phyloP scores from a whole-genome alignment of 139 green algal genomes.

The Micractinium conductrix region DNA sequence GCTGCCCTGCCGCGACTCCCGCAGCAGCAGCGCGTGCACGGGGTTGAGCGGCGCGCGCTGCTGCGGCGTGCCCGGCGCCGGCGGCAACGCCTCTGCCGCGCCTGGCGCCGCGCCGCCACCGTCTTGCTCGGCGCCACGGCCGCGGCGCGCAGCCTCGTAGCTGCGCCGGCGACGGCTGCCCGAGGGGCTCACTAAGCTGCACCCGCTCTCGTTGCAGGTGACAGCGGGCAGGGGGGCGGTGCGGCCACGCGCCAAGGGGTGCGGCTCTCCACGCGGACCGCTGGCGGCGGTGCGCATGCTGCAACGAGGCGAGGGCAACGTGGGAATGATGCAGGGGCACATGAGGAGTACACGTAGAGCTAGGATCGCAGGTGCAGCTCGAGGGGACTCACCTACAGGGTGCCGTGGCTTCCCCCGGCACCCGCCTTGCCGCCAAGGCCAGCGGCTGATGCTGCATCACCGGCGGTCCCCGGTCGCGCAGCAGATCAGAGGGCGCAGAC shows the following conservation, averaged over 20 bases:
- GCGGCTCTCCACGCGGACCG: not conserved
- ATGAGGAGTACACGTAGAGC: too few relatives aligned
- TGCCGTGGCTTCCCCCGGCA: too few relatives aligned
- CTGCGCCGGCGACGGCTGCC: not conserved
- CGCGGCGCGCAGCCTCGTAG: not conserved
- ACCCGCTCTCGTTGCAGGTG: too few relatives aligned
- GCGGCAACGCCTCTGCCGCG: not conserved
- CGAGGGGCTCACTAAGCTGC: not conserved
- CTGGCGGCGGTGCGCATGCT: not conserved
- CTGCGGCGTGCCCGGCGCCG: not conserved
- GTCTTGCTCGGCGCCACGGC: not conserved
- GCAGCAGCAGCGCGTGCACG: conserved; percentile 28
- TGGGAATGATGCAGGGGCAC: too few relatives aligned
- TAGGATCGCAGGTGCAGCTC: not conserved
- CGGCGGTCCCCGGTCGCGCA: too few relatives aligned
- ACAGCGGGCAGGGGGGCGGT: not conserved
- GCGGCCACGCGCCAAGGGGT: not conserved
- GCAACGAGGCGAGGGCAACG: too few relatives aligned
- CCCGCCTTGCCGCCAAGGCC: too few relatives aligned
- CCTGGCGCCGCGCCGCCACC: not conserved
- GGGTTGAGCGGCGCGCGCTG: conserved; percentile 6
- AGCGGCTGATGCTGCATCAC: not conserved
- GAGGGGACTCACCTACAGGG: too few relatives aligned
- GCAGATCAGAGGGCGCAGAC: not conserved
- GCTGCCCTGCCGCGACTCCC: conserved; percentile 35